Evolutionary conservation across 805 yeast genomes (phyloP).

Genomic region (Yamadazyma philogaea): DNA sequence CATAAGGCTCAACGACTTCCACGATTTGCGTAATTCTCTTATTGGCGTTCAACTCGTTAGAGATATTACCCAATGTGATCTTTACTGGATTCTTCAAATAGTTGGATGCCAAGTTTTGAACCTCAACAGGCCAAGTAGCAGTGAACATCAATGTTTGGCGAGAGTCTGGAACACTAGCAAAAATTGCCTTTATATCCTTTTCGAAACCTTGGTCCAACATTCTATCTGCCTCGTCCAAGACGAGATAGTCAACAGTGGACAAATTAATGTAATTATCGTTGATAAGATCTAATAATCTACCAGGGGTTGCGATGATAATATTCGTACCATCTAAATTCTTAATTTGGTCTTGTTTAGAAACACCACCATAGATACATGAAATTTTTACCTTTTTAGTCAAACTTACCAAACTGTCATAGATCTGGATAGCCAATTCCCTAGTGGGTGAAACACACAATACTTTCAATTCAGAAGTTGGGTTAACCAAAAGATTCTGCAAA

Average conservation of each 20-base stretch:
- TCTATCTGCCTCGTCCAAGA: constrained; percentile 97
- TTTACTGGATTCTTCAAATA: constrained; percentile 86
- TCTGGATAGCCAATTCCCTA: constrained; percentile 95
- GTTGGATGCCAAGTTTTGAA: constrained; percentile 81
- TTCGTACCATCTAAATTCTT: constrained; percentile 61
- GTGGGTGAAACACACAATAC: constrained; percentile 93
- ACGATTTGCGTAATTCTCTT: constrained; percentile 91
- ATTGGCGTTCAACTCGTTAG: constrained; percentile 88
- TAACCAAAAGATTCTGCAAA: constrained; percentile 58
- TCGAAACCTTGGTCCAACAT: constrained; percentile 98
- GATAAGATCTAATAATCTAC: constrained; percentile 85
- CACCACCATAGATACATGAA: constrained; percentile 95
- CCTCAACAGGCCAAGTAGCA: constrained; percentile 99
- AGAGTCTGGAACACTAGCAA: constrained; percentile 49
- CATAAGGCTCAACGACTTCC: constrained; percentile 76
- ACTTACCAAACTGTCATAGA: constrained; percentile 72
- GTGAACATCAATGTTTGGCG: constrained; percentile 98
- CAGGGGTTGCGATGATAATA: constrained; percentile 97
- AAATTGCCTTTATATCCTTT: constrained; percentile 86
- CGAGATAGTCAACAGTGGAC: constrained; percentile 67
- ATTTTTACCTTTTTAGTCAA: constrained; percentile 66
- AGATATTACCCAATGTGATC: constrained; percentile 85
- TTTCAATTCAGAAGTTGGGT: constrained; percentile 49
- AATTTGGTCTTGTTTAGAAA: constrained; percentile 90
- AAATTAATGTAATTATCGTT: constrained; percentile 82